phyloP scores from a whole-genome alignment of 1,284 basidiomycete species.

The Cronartium ribicola region DNA sequence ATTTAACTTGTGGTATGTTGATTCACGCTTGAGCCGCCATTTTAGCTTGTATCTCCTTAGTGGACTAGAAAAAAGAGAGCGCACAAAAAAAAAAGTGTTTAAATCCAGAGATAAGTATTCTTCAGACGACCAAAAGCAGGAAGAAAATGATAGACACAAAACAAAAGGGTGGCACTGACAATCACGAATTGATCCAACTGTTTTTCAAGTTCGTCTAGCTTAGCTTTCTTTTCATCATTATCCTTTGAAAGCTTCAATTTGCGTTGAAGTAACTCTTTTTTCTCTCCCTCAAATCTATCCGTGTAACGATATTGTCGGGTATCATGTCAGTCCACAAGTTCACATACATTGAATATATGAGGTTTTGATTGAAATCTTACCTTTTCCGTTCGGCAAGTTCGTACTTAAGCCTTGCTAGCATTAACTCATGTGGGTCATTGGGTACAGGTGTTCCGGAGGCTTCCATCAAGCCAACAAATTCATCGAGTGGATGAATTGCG shows the following conservation, averaged over 20 bases:
- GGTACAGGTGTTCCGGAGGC: neutral
- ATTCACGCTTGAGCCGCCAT: slow-evolving; percentile 34
- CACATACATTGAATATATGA: neutral
- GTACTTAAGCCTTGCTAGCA: slow-evolving; percentile 25
- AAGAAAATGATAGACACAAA: neutral
- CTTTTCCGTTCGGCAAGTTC: slow-evolving; percentile 36
- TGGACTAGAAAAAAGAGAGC: slow-evolving; percentile 14
- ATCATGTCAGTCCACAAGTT: too few species aligned
- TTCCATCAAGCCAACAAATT: slow-evolving; percentile 21
- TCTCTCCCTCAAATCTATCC: slow-evolving; percentile 31
- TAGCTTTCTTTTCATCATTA: slow-evolving; percentile 40
- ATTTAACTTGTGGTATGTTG: too few species aligned
- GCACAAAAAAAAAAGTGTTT: neutral
- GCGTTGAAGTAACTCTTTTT: slow-evolving; percentile 30
- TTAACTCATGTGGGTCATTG: slow-evolving; percentile 23
- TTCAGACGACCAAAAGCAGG: neutral
- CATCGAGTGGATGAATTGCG: slow-evolving; percentile 38
- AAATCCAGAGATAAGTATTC: neutral
- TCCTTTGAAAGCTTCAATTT: slow-evolving; percentile 40
- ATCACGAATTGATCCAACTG: slow-evolving; percentile 37
- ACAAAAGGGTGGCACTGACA: slow-evolving; percentile 7
- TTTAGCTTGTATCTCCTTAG: slow-evolving; percentile 40
- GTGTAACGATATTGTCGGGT: neutral
- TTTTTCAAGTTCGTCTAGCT: slow-evolving; percentile 41
- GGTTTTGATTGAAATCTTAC: neutral